Base-by-base conservation (phyloP, 768 basidiomycete species). In the Solioccasus polychromus region DNA sequence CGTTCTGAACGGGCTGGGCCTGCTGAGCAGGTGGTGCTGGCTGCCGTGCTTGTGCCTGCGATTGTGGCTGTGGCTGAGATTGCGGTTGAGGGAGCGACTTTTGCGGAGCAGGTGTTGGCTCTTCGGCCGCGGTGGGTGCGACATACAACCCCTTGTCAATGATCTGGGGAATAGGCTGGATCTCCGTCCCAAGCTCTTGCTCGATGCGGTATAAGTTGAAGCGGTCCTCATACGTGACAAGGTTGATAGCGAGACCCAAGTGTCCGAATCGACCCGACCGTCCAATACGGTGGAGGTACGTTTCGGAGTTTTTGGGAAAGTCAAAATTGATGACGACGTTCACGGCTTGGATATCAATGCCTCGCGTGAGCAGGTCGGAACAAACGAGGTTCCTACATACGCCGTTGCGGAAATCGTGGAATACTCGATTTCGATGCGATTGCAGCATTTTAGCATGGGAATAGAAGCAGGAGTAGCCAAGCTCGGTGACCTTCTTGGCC, bases 251-350 rank as follows among this genome's bases (percentile, higher is more conserved):
- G 37, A 99, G 76, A 60, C 95, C 95, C 54, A 98, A 71, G 67
- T 99, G 95, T 44, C 96, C 95, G 62, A 96, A 99, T 41, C 95
- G 88, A 44, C 95, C 96, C 3, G 92, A 94, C 51, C 95, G 92
- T 62, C 96, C 95, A 62, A 98, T 98, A 54, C 95, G 88, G 68
- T 99, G 95, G 18, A 99, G 83, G 70, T 99, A 99, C 3, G 95
- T 97, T 69, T 99, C 96, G 50, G 92, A 90, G 66, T 94, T 97
- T 78, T 97, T 96, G 50, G 95, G 95, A 70, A 98, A 96, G 67
- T 99, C 95, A 62, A 99, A 99, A 72, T 97, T 98, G 79, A 99
- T 97, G 61, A 99, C 95, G 66, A 98, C 96, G 70, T 99, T 99
- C 51, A 99, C 95, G 48, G 95, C 96, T 72, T 97, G 96, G 64